Evolutionary conservation across 108 stramenopile genomes (phyloP), one percentile per base, ranked within the genome.

Genomic region (Thalassiosira profunda): DNA sequence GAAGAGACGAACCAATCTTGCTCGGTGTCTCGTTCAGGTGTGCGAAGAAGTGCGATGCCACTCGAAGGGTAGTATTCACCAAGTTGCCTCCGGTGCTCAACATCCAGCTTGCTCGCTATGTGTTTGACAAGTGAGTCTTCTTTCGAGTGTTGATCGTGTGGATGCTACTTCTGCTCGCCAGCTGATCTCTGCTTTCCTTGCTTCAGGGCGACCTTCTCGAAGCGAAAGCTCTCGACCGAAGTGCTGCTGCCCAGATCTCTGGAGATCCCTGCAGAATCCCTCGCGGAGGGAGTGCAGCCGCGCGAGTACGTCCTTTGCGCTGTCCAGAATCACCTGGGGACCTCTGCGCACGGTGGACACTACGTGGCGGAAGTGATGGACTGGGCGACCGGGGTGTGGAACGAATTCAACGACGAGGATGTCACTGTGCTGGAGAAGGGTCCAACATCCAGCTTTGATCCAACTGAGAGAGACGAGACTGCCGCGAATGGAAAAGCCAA

Each of bases 301-400:
- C 23, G 36, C 8, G n/a, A 14, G 15, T 92, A 92, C 46, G 31
- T 82, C 3, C 74, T 92, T 24, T 90, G 88, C 55, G 89, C 91
- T 3, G 86, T 92, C 30, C 90, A 89, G 83, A 81, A 83, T 70
- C 94, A 95, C 58, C 82, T 84, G 41, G 94, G 94, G 18, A 79
- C 59, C 36, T 90, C 91, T 8, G 94, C 94, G 0, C 87, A 96
- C 51, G 72, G 75, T 31, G 94, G 94, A 15, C 94, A 96, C 60
- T 96, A 96, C 48, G 51, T 89, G 7, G 90, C 91, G 3, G 87
- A 96, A 54, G 92, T 86, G 7, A 80, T 93, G 82, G 91, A 96
- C 64, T 96, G 91, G 91, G 51, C 57, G 7, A 91, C 87, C 5
- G 94, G 94, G 11, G 58, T 79, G 37, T 96, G 91, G 91, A 93